Evolutionary conservation across 2,329 filamentous ascomycete species (phyloP), one percentile per base, ranked within the genome.

Genomic region (Exophiala calicioides): DNA sequence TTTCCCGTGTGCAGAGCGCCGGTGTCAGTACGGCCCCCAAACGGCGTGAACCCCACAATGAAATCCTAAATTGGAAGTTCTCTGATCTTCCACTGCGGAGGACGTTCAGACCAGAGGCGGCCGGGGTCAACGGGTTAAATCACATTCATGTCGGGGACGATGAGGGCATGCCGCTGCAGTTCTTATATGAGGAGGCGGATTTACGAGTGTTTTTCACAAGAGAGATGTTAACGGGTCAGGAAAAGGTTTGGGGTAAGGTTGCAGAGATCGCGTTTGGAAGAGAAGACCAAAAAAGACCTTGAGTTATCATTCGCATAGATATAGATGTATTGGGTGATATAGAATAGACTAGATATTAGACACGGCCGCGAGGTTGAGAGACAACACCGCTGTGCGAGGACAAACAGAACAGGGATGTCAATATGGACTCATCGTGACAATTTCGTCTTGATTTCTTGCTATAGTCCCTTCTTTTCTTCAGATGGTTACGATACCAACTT

Each of bases 201-300:
- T 84, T 81, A 51, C 69, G 79, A 4, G 61, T 84, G 9, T 85
- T 75, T 58, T 83, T 78, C 47, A 81, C 80, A 2, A 59, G 69
- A 10, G 62, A 68, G 1, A 82, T 79, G 63, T 62, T 79, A 26
- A 61, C 70, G 2, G 70, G 80, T 45, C 70, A 77, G 2, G 69
- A 68, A 2, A 65, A 62, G 12, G 58, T 79, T 23, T 85, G 82
- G 81, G 66, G 65, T 26, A 67, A 63, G 16, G 71, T 68, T 21
- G 62, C 63, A 1, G 61, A 63, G 4, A 58, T 66, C 1, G 64
- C 65, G 0, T 75, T 70, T 62, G 68, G 68, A 5, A 68, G 35
- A 8, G 7, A 12, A 7, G 24, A 27, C 24, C 7, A 32, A 32
- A n/a, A n/a, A n/a, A n/a, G n/a, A n/a, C n/a, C n/a, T n/a, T n/a